Base-by-base conservation (phyloP, 2,329 filamentous ascomycete species). In the Fusarium begoniae region DNA sequence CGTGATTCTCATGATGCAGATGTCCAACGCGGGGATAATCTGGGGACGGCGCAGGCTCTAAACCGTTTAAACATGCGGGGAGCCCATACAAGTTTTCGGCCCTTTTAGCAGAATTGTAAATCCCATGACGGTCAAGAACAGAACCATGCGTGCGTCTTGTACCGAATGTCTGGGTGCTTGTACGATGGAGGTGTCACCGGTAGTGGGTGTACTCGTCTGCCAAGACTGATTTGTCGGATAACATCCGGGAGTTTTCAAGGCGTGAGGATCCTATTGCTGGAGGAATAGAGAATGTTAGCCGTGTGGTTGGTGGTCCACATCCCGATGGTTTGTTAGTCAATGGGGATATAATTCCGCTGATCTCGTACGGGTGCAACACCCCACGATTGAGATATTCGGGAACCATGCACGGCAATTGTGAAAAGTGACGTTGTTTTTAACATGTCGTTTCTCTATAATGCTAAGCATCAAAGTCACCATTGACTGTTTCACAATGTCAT, bases 61-160 rank as follows among this genome's bases (percentile, higher is more conserved):
- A 70, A 47, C 53, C 60, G 60, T 48, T 63, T 74, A 74, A 73
- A 73, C 53, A 58, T 74, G 70, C 66, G 70, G 70, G 66, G 70
- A 71, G 30, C 24, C 38, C 38, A 43, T 65, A 59, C 47, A 51
- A 50, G 28, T 57, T 72, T 73, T 74, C 70, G 70, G 70, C 56
- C 70, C 70, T 26, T 74, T 74, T 74, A 13, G 8, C n/a, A 37
- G 32, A 17, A 11, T 37, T 40, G 35, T 24, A 22, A 51, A 71
- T 63, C 66, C 61, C 70, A 73, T 74, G 70, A 73, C 70, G 30
- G 26, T 40, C 14, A 48, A 68, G 30, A 18, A 17, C 43, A 68
- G 26, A 48, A 22, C 35, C 69, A 44, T 54, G 35, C 18, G 18
- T 54, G 35, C 18, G 18, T 28, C 51, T 28, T 54, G 35, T 54